Base-by-base conservation (phyloP, 768 basidiomycete genomes). In the Rhodocollybia butyracea region DNA sequence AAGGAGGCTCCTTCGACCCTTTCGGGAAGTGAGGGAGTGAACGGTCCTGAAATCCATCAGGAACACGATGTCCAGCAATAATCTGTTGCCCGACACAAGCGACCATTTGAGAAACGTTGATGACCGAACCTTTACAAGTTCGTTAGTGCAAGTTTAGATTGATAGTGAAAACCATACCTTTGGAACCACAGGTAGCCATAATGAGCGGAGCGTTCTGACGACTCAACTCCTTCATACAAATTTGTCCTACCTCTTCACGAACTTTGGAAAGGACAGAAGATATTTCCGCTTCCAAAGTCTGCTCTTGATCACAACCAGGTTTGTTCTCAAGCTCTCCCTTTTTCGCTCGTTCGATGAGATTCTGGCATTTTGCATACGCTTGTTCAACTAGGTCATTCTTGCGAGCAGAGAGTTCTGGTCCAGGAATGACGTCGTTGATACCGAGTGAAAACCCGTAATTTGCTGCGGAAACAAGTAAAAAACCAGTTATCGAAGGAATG, bases 91-190 rank as follows among this genome's bases (percentile, higher is more conserved):
- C 97, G 62, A 99, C 97, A 83, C 96, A 98, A 66, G 96, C 97
- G 51, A 98, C 96, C 97, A 99, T 99, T 74, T 99, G 97, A 22
- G 94, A 96, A 54, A 99, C 97, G 71, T 99, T 99, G 73, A 99
- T 96, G 59, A 94, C 91, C 64, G 97, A 98, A 69, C 97, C 96
- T 75, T 51, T 8, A 41, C 56, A 38, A 51, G 58, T 15, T 52
- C 5, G 34, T 17, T 51, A 36, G 19, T 47, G 30, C 6, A 55
- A 0, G 40, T 13, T 26, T 32, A 40, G 19, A 36, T 27, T 21
- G 34, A 21, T 26, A 52, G 8, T 47, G 22, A 31, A n/a, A 24
- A 13, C 60, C 71, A 45, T 54, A 91, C 96, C 97, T 81, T 98
- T 98, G 5, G 97, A 98, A 69, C 96, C 96, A 73, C 95, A 98